Evolutionary conservation across 2,329 filamentous ascomycete species (phyloP), one percentile per base, ranked within the genome.

Genomic region (Pseudogymnoascus destructans): DNA sequence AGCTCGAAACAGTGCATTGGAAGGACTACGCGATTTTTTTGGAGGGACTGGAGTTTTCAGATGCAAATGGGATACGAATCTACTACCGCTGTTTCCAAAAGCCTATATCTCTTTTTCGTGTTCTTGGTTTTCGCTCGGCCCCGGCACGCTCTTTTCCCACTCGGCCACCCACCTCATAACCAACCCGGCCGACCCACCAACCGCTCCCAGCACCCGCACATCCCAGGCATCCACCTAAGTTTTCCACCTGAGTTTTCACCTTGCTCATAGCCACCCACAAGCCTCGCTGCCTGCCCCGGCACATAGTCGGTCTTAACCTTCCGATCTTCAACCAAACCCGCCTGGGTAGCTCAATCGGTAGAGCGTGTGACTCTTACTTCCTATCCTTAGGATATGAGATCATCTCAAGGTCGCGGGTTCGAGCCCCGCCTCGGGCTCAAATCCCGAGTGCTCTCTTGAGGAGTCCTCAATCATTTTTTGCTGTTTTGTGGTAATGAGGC

Each of bases 361-460:
- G 81, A 85, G 80, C 81, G 80, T 84, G 77, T 82, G 81, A 84
- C 81, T 84, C 81, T 75, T 75, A 75, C 30, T n/a, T 23, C 9
- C 56, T 30, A 27, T 46, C 27, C 25, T 49, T 17, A 36, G 36
- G 46, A 52, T 52, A 52, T 32, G 25, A 52, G 46, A 52, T 52
- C 46, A 52, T 52, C 46, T 52, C 46, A 52, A 52, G 46, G 46
- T 52, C 46, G 46, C 25, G 46, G 46, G 46, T 52, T 52, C 46
- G 46, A 52, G 46, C 46, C 46, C 46, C 46, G 25, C 46, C 46
- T 52, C 46, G 46, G 46, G 46, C 46, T 52, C 46, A 52, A 52
- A 17, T 30, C 46, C 46, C 46, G 46, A 52, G 46, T 30, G 46
- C 46, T 52, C 46, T 52, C 25, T 19, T 19, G 25, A 52, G 46